Evolutionary conservation across 2,329 filamentous ascomycete genomes (phyloP).

Genomic region (Pestalotiopsis sp.): DNA sequence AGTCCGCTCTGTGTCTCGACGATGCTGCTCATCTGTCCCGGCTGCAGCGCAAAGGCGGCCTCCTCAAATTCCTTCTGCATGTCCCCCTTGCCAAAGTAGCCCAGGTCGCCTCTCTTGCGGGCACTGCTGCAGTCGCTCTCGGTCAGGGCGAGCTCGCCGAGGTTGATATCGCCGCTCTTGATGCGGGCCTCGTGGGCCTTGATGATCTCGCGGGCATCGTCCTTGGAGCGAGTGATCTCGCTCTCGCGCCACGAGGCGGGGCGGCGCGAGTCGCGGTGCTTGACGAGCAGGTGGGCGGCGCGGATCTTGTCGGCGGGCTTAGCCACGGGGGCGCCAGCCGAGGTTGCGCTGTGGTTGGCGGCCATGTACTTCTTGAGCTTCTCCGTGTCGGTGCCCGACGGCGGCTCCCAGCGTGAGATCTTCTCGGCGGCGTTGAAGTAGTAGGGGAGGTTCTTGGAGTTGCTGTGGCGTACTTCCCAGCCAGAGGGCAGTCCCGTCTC

Average conservation of each 20-base stretch:
- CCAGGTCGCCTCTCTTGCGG: slow-evolving; percentile 90
- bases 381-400: slow-evolving; percentile 83
- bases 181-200: slow-evolving; percentile 77
- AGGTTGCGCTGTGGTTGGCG: slow-evolving; percentile 72
- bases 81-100: slow-evolving; percentile 90
- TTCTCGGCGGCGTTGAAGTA: slow-evolving; percentile 92
- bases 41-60: slow-evolving; percentile 86
- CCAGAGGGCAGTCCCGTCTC: slow-evolving; percentile 81
- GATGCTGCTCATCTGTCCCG: slow-evolving; percentile 82
- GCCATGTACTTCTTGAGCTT: slow-evolving; percentile 96
- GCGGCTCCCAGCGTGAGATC: slow-evolving; percentile 94
- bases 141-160: slow-evolving; percentile 83
- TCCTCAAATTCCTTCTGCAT: slow-evolving; percentile 99
- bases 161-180: slow-evolving; percentile 64
- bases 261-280: slow-evolving; percentile 86
- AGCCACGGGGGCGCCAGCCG: slow-evolving; percentile 45
- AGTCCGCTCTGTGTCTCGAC: slow-evolving; percentile 93
- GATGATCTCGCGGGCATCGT: slow-evolving; percentile 82
- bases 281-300: slow-evolving; percentile 89
- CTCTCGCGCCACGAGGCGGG: slow-evolving; percentile 93
- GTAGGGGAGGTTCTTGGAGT: slow-evolving; percentile 98
- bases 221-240: slow-evolving; percentile 85
- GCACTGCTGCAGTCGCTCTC: slow-evolving; percentile 97
- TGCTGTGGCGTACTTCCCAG: slow-evolving; percentile 97
- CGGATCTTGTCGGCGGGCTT: slow-evolving; percentile 80